Evolutionary conservation across 495 filamentous ascomycete genomes (phyloP), one percentile per base, ranked within the genome.

Genomic region (Aspergillus bridgeri): DNA sequence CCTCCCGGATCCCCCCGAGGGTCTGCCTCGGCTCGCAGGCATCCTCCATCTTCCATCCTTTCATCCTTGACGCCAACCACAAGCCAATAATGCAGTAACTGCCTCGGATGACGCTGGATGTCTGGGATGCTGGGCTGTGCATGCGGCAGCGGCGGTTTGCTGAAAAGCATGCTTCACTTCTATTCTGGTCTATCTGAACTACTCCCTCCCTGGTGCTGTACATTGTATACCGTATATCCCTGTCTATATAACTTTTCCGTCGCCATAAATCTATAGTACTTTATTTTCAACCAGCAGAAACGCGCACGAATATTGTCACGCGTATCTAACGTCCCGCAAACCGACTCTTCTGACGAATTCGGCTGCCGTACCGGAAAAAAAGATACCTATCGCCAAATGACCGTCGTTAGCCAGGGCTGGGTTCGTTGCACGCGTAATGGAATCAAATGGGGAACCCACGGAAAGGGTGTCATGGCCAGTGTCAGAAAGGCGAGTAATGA

Each of bases 401-500:
- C 45, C 20, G 21, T 42, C 17, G 60, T 48, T 38, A 44, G 47
- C 47, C 19, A 42, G 9, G 33, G 33, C 11, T 38, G 0, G 33
- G 13, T 4, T 38, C 13, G 7, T 15, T 38, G 17, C 9, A 29
- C 27, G 27, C 27, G 27, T 7, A 29, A 29, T 29, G 27, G 23
- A 18, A 27, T 3, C 19, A 20, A 44, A 52, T 50, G 45, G 53
- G 54, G 15, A 8, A 78, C 79, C 74, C 69, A 89, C 60, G 87
- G 86, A 49, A 89, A 87, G 20, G 88, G 89, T 61, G 83, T 69
- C 82, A 91, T 85, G 49, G 71, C 74, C 27, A 91, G 67, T 3
- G 86, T 87, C n/a, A 91, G 65, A 63, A 90, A 88, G 5, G 79
- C 88, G 21, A 91, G 67, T 42, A 90, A 69, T 3, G 80, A 83